A percentile compares a stretch with the other conserved stretches of the same genome.
Conservation (phyloP, 2,329 filamentous ascomycete genomes). For the Trichophaea hybrida region DNA sequence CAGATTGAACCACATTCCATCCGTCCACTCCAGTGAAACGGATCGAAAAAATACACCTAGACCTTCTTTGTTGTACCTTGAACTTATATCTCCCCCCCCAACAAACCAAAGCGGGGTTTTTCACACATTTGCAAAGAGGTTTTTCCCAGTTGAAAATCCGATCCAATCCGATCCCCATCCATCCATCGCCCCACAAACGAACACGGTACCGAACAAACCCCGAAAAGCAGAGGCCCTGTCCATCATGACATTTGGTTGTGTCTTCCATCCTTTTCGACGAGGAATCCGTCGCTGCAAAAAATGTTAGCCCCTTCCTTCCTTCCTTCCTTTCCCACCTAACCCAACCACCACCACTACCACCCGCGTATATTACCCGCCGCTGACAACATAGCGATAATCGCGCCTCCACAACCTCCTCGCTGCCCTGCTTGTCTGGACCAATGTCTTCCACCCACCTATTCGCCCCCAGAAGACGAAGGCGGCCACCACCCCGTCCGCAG, state of each 20-base stretch:
- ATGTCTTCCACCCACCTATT: not conserved
- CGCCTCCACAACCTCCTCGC: not conserved
- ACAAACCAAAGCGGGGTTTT: too few relatives aligned
- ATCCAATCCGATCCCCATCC: too few relatives aligned
- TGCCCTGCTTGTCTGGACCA: not conserved
- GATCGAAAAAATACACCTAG: too few relatives aligned
- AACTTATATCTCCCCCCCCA: too few relatives aligned
- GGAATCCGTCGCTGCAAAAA: not conserved
- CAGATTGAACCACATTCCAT: too few relatives aligned
- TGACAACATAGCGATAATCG: not conserved
- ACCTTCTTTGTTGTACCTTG: too few relatives aligned
- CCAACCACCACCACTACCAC: not conserved
- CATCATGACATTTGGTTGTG: not conserved
- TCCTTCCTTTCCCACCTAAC: not conserved
- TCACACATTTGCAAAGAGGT: too few relatives aligned
- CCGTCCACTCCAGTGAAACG: too few relatives aligned
- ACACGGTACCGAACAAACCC: too few relatives aligned
- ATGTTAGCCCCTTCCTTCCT: not conserved
- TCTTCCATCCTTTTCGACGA: not conserved
- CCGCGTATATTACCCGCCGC: not conserved
- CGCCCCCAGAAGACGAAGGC: not conserved
- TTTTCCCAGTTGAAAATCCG: too few relatives aligned
- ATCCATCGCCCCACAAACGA: too few relatives aligned
- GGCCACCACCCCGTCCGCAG: not conserved
- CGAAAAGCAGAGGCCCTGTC: too few relatives aligned